Conservation (phyloP, 2,329 filamentous ascomycete species). For the Paecilomyces sp. region DNA sequence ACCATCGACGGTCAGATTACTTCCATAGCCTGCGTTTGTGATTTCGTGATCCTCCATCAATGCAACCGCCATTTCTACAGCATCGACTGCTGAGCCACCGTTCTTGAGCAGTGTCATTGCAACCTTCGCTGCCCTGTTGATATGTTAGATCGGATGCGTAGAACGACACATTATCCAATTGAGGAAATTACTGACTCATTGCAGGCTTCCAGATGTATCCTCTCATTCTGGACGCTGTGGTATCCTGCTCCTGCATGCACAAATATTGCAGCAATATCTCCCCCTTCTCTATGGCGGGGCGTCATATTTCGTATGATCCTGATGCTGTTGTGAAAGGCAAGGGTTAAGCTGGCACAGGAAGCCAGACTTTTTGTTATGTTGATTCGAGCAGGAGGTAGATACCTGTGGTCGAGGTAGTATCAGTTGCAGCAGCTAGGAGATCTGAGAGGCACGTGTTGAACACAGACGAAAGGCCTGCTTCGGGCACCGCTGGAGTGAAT, state of each 20-base stretch:
- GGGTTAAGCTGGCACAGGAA: background rate
- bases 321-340: background rate
- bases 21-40: slow-evolving; percentile 93
- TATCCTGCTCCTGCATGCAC: slow-evolving; percentile 94
- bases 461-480: background rate
- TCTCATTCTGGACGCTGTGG: slow-evolving; percentile 81
- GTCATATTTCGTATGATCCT: slow-evolving; percentile 14
- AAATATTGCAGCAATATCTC: slow-evolving; percentile 69
- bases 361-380: background rate
- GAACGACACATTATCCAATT: slow-evolving; percentile 5
- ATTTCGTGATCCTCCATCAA: slow-evolving; percentile 89
- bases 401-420: background rate
- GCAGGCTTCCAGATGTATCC: slow-evolving; percentile 76
- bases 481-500: background rate
- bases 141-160: slow-evolving; percentile 2
- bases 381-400: background rate
- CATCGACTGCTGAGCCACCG: slow-evolving; percentile 76
- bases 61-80: slow-evolving; percentile 81
- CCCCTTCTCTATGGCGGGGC: slow-evolving; percentile 30
- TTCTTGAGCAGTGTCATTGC: slow-evolving; percentile 74
- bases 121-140: slow-evolving; percentile 65
- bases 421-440: background rate
- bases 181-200: slow-evolving; percentile 60
- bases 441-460: background rate
- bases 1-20: slow-evolving; percentile 86